Evolutionary conservation across 225 moss, liverwort and hornwort species (phyloP).

Genomic region (Sphagnum contortum): DNA sequence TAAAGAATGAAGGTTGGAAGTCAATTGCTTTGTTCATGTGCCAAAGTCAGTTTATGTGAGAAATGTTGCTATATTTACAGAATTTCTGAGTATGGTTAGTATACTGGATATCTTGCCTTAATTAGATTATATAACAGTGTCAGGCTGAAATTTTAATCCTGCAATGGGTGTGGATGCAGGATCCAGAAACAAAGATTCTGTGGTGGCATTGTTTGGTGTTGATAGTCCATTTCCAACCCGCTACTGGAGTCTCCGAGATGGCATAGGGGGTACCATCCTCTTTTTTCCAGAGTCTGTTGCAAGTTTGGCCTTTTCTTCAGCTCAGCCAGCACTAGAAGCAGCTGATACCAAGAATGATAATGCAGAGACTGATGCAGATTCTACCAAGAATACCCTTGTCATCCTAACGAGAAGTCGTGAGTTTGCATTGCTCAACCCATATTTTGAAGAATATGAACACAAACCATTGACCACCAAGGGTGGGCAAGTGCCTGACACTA

Average conservation of each 20-base stretch:
- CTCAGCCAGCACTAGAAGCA: slow-evolving; percentile 1
- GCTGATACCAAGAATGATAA: slow-evolving; percentile 9
- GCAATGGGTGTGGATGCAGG: slow-evolving; percentile 3
- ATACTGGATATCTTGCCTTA: too few species aligned
- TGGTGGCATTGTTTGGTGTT: slow-evolving; percentile 30
- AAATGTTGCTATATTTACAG: not conserved
- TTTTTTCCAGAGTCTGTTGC: slow-evolving; percentile 13
- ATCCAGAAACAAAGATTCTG: slow-evolving; percentile 9
- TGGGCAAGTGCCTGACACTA: slow-evolving; percentile 7
- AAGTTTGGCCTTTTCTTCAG: not conserved
- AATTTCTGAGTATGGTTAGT: not conserved
- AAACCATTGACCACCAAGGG: slow-evolving; percentile 8
- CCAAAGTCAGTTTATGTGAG: not conserved
- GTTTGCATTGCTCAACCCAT: slow-evolving; percentile 63
- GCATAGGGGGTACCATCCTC: slow-evolving; percentile 25
- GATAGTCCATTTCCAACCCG: slow-evolving; percentile 29
- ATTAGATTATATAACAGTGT: too few species aligned
- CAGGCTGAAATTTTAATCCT: too few species aligned
- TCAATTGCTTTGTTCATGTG: not conserved
- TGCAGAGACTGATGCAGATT: slow-evolving; percentile 1
- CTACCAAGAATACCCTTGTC: slow-evolving; percentile 30
- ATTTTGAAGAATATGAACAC: slow-evolving; percentile 17
- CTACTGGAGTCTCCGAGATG: slow-evolving; percentile 42
- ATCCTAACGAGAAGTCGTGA: slow-evolving; percentile 51
- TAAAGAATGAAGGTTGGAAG: slow-evolving; percentile 7